Base-by-base conservation (phyloP, 805 yeast species). In the Debaryomyces castellii region DNA sequence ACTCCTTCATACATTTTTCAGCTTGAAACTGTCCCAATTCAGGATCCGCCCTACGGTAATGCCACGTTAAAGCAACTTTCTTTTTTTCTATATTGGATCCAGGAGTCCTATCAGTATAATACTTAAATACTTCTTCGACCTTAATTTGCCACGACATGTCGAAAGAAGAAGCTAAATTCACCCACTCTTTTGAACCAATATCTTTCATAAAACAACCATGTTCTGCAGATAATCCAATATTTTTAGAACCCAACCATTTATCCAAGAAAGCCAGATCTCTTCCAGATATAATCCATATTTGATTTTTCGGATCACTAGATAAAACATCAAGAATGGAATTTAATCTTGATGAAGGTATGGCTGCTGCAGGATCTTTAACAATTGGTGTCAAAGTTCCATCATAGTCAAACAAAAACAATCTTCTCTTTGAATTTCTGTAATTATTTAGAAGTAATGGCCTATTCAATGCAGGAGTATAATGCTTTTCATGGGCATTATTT, bases 361-460 rank as follows among this genome's bases (percentile, higher is more conserved):
- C 99, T 0, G 98, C 97, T n/a, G 92, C 89, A 1, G 99, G 99
- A 56, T 94, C 98, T 33, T 82, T 79, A 3, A 94, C 99, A 59
- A 94, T 94, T 11, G 98, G 98, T 0, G 99, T 89, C 54, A 94
- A 74, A 1, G 99, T 94, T 23, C 99, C 99, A 63, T 94, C 99
- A 63, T 94, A 94, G 67, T 94, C 99, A 67, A 94, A 91, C 55
- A 94, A 65, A 56, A 94, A 89, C 47, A 94, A 67, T 50, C 98
- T 77, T 55, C 86, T 77, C 27, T 78, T 50, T 0, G 97, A 81
- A 18, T 63, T 53, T 39, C 76, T 63, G 63, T 89, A 94, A 46
- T 78, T 76, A 18, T 77, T 71, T 45, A 80, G 67, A 49, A 92
- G 63, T 33, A 76, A 60, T 3, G 89, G 88, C 44, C 87, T 74